Evolutionary conservation across 2,329 filamentous ascomycete species (phyloP), one percentile per base, ranked within the genome.

Genomic region (Exutisphaerella laricina): DNA sequence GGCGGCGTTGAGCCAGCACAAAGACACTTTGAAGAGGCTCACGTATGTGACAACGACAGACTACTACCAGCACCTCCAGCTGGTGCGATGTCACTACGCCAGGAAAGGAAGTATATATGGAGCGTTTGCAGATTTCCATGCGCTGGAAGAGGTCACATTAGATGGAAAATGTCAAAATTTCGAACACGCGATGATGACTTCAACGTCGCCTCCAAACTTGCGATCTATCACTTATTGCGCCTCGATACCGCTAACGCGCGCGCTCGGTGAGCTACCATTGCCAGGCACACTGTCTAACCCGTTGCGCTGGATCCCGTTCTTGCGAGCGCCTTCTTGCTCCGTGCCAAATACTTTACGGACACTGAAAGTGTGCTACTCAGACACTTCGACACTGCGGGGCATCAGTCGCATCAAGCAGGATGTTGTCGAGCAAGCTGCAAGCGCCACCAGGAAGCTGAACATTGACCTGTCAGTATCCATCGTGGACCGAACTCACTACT

Each of bases 151-250:
- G 3, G 43, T 55, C 14, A 45, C 43, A 4, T 34, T 55, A 12
- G 28, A 40, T 21, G 50, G 53, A 8, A 31, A 40, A 13, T 55
- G 50, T 35, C 28, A 37, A 4, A 45, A 50, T 31, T 55, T 55
- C 33, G 52, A 55, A 31, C 39, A 50, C 26, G 52, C 54, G 8
- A 25, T 57, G 17, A 39, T 56, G 38, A 48, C 51, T 4, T 46
- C 46, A 10, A 38, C 34, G 12, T 31, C 51, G 7, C 53, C 53
- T 16, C 51, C 51, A 4, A 49, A 34, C 10, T 42, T 56, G 13
- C 36, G 44, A 23, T 21, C 12, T 5, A 37, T 56, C 5, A 34
- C 36, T 1, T 50, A 33, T 40, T 35, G 45, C 16, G 40, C 34
- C 4, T 28, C 46, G 20, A 30, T 37, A 8, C 41, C 43, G 3